Evolutionary conservation across 2,329 filamentous ascomycete genomes (phyloP).

Genomic region (Colletotrichum noveboracense): DNA sequence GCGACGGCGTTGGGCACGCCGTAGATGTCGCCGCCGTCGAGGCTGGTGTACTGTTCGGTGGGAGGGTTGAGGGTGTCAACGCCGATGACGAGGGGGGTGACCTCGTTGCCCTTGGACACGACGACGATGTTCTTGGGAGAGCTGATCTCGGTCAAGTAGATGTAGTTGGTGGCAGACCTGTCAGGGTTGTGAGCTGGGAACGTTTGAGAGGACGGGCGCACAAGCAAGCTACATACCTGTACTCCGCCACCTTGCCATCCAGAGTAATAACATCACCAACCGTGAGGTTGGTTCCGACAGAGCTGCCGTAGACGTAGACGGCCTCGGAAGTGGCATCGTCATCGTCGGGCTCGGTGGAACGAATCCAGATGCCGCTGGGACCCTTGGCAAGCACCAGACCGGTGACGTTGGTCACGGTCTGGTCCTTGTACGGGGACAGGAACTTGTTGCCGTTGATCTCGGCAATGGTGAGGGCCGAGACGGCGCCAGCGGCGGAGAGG

Average conservation of each 20-base stretch:
- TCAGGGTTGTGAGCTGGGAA: slow-evolving; percentile 1
- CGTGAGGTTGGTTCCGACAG: slow-evolving; percentile 54
- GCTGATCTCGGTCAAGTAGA: slow-evolving; percentile 69
- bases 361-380: slow-evolving; percentile 67
- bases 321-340: slow-evolving; percentile 66
- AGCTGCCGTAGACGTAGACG: slow-evolving; percentile 66
- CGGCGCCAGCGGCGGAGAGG: slow-evolving; percentile 31
- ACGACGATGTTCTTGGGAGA: slow-evolving; percentile 58
- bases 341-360: slow-evolving; percentile 61
- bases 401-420: slow-evolving; percentile 62
- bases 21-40: slow-evolving; percentile 72
- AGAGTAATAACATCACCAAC: slow-evolving; percentile 69
- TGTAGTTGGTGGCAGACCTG: slow-evolving; percentile 59
- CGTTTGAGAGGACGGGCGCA: no score
- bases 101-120: slow-evolving; percentile 57
- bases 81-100: slow-evolving; percentile 66
- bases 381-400: slow-evolving; percentile 71
- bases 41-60: slow-evolving; percentile 62
- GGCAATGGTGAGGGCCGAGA: slow-evolving; percentile 53
- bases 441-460: slow-evolving; percentile 72
- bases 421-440: slow-evolving; percentile 63
- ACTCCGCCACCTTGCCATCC: slow-evolving; percentile 64
- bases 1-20: slow-evolving; percentile 66
- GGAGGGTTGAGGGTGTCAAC: slow-evolving; percentile 62
- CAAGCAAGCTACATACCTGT: slow-evolving; percentile 41